These are phyloP conservation scores for Xylariomycetidae sp. DNA, from an alignment of 2,329 filamentous ascomycete species.

Conservation along the genomic window DNA sequence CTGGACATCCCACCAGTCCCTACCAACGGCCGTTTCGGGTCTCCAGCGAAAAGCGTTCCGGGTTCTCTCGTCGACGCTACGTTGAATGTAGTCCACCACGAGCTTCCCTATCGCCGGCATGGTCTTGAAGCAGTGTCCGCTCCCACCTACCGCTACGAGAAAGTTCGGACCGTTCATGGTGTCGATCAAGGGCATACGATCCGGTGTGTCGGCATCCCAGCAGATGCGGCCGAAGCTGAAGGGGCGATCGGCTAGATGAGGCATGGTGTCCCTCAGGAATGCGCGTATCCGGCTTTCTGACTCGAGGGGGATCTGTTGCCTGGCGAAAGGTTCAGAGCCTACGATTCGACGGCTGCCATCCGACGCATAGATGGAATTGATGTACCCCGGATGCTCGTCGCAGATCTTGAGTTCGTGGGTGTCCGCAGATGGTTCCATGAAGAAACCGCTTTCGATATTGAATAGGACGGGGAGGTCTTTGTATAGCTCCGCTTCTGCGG, in stretches of 20 bases:
- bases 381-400: constrained; percentile 54
- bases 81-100: constrained; percentile 44
- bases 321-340: constrained; percentile 16
- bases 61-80: constrained; percentile 35
- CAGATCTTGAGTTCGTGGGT: constrained; percentile 43
- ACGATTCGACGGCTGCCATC: constrained; percentile 4
- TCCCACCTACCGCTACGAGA: constrained; percentile 44
- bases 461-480: constrained; percentile 44
- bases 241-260: constrained; percentile 43
- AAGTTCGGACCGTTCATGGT: constrained; percentile 26
- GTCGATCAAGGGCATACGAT: constrained; percentile 49
- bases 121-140: constrained; percentile 49
- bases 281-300: constrained; percentile 41
- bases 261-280: constrained; percentile 48
- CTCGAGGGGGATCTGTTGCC: constrained; percentile 38
- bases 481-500: constrained; percentile 34
- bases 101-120: constrained; percentile 46
- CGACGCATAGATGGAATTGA: constrained; percentile 34
- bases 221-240: constrained; percentile 49
- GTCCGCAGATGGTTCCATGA: constrained; percentile 44
- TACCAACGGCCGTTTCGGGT: constrained; percentile 38
- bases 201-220: constrained; percentile 53
- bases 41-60: constrained; percentile 43
- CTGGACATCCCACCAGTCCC: constrained; percentile 40
- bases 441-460: constrained; percentile 44